phyloP scores from a whole-genome alignment of 2,329 filamentous ascomycete species.

The Hypocreales sp. region DNA sequence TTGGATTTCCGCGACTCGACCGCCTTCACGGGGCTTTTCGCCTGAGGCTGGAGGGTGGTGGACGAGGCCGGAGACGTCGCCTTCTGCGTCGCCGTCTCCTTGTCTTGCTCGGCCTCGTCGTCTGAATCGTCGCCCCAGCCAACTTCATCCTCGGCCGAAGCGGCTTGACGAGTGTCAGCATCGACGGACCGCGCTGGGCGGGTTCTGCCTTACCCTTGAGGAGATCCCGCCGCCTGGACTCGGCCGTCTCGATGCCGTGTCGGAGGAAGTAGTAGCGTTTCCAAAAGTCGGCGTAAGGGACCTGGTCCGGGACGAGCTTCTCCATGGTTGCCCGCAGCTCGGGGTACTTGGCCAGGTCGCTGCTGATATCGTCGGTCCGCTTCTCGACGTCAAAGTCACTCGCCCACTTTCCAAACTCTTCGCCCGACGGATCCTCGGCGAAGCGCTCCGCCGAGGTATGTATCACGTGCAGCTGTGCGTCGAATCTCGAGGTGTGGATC shows the following conservation, averaged over 20 bases:
- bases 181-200: background rate
- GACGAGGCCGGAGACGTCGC: constrained; percentile 39
- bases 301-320: constrained; percentile 80
- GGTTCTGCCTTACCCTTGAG: constrained; percentile 55
- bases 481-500: constrained; percentile 86
- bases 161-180: constrained; percentile 27
- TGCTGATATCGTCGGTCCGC: constrained; percentile 71
- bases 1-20: constrained; percentile 57
- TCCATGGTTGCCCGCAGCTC: constrained; percentile 86
- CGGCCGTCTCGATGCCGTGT: constrained; percentile 84
- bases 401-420: constrained; percentile 61
- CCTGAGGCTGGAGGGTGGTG: constrained; percentile 41
- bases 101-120: constrained; percentile 16
- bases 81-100: constrained; percentile 14
- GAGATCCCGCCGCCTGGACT: constrained; percentile 74
- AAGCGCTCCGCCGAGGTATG: constrained; percentile 77
- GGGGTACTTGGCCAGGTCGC: constrained; percentile 70
- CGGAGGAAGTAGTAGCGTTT: constrained; percentile 88
- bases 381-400: constrained; percentile 62
- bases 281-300: constrained; percentile 89
- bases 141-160: constrained; percentile 56
- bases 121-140: constrained; percentile 61
- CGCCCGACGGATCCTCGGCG: constrained; percentile 60
- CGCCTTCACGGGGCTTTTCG: constrained; percentile 38
- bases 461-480: constrained; percentile 90